phyloP scores from a whole-genome alignment of 2,329 filamentous ascomycete genomes.

The Didymella pomorum region DNA sequence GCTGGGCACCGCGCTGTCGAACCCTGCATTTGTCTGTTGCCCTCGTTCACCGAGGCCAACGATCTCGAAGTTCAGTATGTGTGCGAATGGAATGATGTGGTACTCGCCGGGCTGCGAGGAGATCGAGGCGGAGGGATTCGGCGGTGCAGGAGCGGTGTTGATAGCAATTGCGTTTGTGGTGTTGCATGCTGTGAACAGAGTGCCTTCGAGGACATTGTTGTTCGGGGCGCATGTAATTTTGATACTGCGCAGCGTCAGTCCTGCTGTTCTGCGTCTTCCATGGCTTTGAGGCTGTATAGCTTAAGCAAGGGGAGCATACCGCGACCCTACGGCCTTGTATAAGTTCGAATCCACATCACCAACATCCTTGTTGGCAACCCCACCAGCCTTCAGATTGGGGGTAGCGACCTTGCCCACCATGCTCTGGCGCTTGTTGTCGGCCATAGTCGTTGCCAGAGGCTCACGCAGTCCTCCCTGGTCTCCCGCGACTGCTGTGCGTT shows the following conservation, averaged over 20 bases:
- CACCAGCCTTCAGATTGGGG: slow-evolving; percentile 54
- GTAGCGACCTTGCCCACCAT: slow-evolving; percentile 62
- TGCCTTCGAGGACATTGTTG: slow-evolving; percentile 65
- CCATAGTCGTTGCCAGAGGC: slow-evolving; percentile 52
- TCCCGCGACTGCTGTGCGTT: slow-evolving; percentile 18
- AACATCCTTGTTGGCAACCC: slow-evolving; percentile 53
- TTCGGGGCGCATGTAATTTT: slow-evolving; percentile 64
- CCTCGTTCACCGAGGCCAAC: slow-evolving; percentile 51
- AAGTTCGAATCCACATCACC: slow-evolving; percentile 62
- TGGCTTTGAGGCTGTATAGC: slow-evolving; percentile 2
- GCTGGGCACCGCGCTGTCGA: slow-evolving; percentile 54
- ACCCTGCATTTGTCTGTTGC: slow-evolving; percentile 51
- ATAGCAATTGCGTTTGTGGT: slow-evolving; percentile 68
- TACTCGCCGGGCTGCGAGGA: slow-evolving; percentile 61
- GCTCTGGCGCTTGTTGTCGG: slow-evolving; percentile 66
- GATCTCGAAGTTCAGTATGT: slow-evolving; percentile 66
- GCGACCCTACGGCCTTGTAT: slow-evolving; percentile 67
- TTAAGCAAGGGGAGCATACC: slow-evolving; percentile 55
- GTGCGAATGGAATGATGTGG: slow-evolving; percentile 67
- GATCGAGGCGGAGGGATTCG: slow-evolving; percentile 52
- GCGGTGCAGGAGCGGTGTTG: slow-evolving; percentile 60
- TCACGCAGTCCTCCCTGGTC: slow-evolving; percentile 3
- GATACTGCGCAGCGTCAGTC: slow-evolving; percentile 55
- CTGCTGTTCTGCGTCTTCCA: not conserved
- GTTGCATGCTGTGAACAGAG: slow-evolving; percentile 68